Percentiles rank a stretch among this genome's conserved stretches.
Conservation (phyloP, 108 stramenopile genomes). For the Discostella pseudostelligera region DNA sequence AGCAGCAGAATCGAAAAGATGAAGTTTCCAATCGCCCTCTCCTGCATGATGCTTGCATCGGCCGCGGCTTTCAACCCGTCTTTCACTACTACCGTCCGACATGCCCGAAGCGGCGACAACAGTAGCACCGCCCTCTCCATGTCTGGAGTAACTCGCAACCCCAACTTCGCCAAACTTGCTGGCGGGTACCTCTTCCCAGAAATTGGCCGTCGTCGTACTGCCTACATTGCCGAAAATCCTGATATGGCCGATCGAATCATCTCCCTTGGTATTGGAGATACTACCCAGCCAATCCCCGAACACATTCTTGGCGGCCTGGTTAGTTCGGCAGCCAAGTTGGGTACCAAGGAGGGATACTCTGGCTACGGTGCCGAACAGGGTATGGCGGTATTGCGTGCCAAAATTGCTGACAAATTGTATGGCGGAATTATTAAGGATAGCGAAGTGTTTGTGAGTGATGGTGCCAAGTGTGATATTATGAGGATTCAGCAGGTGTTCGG, state of each 20-base stretch:
- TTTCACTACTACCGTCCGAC: slow-evolving; percentile 11
- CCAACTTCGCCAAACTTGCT: slow-evolving; percentile 88
- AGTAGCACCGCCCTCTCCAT: slow-evolving; percentile 36
- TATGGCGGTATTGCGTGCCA: slow-evolving; percentile 77
- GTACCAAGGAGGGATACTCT: slow-evolving; percentile 90
- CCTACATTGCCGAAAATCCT: slow-evolving; percentile 90
- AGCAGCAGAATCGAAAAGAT: slow-evolving; percentile 17
- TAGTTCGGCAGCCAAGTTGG: slow-evolving; percentile 80
- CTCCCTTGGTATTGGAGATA: slow-evolving; percentile 96
- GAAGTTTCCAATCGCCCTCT: slow-evolving; percentile 41
- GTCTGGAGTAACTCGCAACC: slow-evolving; percentile 77
- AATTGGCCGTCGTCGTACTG: slow-evolving; percentile 93
- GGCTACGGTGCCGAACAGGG: slow-evolving; percentile 98
- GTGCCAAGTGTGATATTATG: slow-evolving; percentile 98
- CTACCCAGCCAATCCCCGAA: slow-evolving; percentile 94
- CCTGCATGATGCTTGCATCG: slow-evolving; percentile 36
- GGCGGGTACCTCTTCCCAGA: slow-evolving; percentile 96
- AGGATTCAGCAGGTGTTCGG: slow-evolving; percentile 96
- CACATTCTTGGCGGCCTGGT: slow-evolving; percentile 92
- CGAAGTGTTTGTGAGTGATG: slow-evolving; percentile 97
- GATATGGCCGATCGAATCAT: slow-evolving; percentile 89
- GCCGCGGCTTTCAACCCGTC: slow-evolving; percentile 44
- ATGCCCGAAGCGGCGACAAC: neutral
- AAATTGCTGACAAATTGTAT: slow-evolving; percentile 90
- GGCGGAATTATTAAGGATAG: slow-evolving; percentile 84